Percentiles rank a stretch among this genome's conserved stretches.
Evolutionary conservation across 768 basidiomycete genomes (phyloP).

Genomic region (Ramaria sp.): DNA sequence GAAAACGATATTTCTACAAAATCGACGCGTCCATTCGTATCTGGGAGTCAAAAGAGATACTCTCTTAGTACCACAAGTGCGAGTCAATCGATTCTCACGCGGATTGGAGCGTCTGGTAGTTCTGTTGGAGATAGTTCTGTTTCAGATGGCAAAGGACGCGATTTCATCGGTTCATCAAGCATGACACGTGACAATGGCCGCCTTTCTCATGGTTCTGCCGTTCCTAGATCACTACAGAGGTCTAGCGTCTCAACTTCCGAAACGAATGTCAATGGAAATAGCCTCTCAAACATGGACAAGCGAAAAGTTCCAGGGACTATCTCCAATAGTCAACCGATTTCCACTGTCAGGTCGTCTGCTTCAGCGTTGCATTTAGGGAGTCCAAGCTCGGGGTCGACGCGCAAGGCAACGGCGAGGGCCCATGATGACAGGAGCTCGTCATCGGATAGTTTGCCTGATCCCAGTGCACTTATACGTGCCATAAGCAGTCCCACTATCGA

Average conservation of each 20-base stretch:
- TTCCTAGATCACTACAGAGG: background rate
- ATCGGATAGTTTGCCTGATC: conserved; percentile 1
- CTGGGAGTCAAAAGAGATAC: background rate
- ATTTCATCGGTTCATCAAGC: background rate
- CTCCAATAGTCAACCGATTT: background rate
- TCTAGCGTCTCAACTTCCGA: background rate
- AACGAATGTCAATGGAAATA: background rate
- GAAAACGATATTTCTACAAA: background rate
- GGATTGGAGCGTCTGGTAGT: background rate
- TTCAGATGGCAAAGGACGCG: background rate
- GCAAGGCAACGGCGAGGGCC: background rate
- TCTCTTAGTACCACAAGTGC: background rate
- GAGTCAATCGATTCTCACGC: background rate
- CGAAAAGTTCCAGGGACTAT: background rate
- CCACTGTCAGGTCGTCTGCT: background rate
- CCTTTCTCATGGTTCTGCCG: background rate
- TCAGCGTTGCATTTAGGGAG: background rate
- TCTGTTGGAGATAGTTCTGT: background rate
- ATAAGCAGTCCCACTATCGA: background rate
- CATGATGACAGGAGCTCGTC: background rate
- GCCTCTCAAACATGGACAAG: background rate
- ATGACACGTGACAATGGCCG: background rate
- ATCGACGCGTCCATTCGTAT: background rate
- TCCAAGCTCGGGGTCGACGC: background rate
- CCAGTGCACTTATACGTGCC: background rate